Conservation (phyloP, 2,329 filamentous ascomycete genomes). For the Emericellopsis cladophorae region DNA sequence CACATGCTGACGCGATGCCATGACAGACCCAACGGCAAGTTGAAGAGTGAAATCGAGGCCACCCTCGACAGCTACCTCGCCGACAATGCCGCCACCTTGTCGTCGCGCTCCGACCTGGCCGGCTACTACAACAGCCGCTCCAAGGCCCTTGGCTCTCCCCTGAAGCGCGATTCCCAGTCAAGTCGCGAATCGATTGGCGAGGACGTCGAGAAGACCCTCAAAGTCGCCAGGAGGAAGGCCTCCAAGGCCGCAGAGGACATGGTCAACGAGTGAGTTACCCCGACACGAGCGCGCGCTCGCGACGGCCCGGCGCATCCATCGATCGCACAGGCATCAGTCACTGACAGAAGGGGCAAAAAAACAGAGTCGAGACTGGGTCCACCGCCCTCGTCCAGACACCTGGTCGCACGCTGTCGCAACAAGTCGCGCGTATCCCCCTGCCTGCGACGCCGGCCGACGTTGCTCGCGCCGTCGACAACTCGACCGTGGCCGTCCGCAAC, state of each 20-base stretch:
- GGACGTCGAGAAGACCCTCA: conserved; percentile 24
- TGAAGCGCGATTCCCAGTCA: conserved; percentile 40
- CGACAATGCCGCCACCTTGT: conserved; percentile 53
- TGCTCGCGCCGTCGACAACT: conserved; percentile 62
- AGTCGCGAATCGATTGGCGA: conserved; percentile 13
- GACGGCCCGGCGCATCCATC: conserved; percentile 8
- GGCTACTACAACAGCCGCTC: conserved; percentile 66
- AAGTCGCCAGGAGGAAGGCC: conserved; percentile 30
- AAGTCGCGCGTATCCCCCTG: conserved; percentile 51
- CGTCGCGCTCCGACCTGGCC: conserved; percentile 48
- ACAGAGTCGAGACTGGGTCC: conserved; percentile 19
- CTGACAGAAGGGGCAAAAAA: not conserved
- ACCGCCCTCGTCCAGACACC: conserved; percentile 35
- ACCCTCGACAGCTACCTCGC: conserved; percentile 63
- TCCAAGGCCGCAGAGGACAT: conserved; percentile 32
- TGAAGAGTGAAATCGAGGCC: conserved; percentile 66
- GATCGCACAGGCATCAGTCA: not conserved
- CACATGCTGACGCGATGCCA: not conserved
- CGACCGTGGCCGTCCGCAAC: conserved; percentile 51
- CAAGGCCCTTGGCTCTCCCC: conserved; percentile 44
- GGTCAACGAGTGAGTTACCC: conserved; percentile 28
- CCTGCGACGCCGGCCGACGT: conserved; percentile 72
- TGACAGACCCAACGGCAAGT: no score
- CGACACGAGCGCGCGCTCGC: not conserved
- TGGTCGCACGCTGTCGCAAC: conserved; percentile 37